These are phyloP conservation scores for Lentinus tigrinus DNA, from an alignment of 768 basidiomycete genomes.

Conservation along the genomic window DNA sequence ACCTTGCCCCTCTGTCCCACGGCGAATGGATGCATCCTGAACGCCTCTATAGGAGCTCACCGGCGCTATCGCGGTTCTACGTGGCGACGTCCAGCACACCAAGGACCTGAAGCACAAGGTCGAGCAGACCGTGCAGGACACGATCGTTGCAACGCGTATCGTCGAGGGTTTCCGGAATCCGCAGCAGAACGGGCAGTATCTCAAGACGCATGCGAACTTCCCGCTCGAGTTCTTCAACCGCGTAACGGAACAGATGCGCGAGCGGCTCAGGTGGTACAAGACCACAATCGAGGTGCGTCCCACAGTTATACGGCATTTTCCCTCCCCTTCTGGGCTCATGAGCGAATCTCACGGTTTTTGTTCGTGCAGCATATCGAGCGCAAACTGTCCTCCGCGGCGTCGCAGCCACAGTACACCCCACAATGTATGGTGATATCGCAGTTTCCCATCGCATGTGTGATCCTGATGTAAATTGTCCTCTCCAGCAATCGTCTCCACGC, in stretches of 20 bases:
- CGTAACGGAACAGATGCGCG: conserved; percentile 68
- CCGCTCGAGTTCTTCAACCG: conserved; percentile 82
- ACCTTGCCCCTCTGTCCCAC: neutral
- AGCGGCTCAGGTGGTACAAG: conserved; percentile 76
- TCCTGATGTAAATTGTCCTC: conserved; percentile 7
- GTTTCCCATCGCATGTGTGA: neutral
- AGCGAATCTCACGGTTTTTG: conserved; percentile 9
- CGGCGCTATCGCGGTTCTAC: conserved; percentile 58
- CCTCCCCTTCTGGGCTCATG: neutral
- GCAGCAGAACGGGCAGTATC: conserved; percentile 64
- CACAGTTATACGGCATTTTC: neutral
- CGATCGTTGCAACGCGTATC: conserved; percentile 72
- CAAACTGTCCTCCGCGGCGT: conserved; percentile 67
- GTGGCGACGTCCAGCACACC: conserved; percentile 63
- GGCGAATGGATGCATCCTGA: neutral
- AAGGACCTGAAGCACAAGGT: conserved; percentile 73
- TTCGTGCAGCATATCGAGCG: conserved; percentile 73
- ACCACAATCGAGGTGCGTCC: conserved; percentile 68
- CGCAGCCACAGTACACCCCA: conserved; percentile 66
- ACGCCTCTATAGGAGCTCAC: conserved; percentile 54
- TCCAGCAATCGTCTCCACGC: conserved; percentile 68
- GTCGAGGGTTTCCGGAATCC: conserved; percentile 78
- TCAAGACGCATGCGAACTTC: conserved; percentile 80
- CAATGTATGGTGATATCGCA: conserved; percentile 54
- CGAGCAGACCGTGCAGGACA: conserved; percentile 78